Conservation (phyloP, 306 rosid genomes). For the Corylus avellana region DNA sequence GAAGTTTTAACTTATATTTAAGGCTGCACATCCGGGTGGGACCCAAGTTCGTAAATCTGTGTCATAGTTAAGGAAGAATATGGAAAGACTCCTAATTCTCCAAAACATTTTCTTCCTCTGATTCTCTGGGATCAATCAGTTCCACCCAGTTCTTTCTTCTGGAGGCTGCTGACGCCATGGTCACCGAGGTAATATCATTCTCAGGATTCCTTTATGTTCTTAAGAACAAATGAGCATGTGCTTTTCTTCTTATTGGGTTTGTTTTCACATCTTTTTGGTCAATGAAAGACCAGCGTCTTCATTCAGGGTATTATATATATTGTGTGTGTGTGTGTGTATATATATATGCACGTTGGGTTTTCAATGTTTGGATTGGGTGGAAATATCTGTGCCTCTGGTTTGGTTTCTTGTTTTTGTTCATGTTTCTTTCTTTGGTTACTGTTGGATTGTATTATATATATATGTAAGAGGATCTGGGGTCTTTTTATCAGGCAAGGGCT, state of each 20-base stretch:
- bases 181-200: conserved; percentile 50
- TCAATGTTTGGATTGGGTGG: conserved; percentile 16
- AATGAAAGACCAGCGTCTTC: conserved; percentile 16
- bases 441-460: conserved; percentile 5
- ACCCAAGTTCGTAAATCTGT: conserved; percentile 45
- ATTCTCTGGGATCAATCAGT: conserved; percentile 31
- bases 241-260: background rate
- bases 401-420: background rate
- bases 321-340: too few relatives aligned
- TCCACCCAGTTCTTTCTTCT: conserved; percentile 30
- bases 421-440: background rate
- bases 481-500: conserved; percentile 4
- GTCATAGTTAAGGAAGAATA: conserved; percentile 42
- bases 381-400: conserved; percentile 23
- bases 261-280: background rate
- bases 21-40: conserved; percentile 51
- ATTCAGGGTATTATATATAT: background rate
- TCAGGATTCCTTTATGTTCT: background rate
- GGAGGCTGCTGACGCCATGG: conserved; percentile 42
- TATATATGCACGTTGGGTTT: background rate
- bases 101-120: conserved; percentile 20
- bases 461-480: background rate
- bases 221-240: background rate
- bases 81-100: conserved; percentile 40
- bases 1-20: background rate